These are phyloP conservation scores for Penstemon eatonii DNA, from an alignment of 257 asterid genomes.

Conservation along the genomic window DNA sequence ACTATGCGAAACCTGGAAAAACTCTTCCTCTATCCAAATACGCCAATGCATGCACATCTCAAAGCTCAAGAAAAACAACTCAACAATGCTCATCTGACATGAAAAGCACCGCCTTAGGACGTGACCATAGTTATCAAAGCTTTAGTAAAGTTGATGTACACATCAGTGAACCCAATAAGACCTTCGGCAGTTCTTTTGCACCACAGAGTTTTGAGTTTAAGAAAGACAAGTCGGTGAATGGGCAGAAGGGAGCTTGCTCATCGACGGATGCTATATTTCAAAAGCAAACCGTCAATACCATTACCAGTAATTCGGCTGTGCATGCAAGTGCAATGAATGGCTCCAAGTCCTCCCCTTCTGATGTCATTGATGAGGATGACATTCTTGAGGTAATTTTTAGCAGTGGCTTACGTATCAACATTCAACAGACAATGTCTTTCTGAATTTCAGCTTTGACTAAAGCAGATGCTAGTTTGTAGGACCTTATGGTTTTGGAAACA, in stretches of 20 bases:
- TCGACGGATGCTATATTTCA: slow-evolving; percentile 30
- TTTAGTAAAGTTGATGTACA: slow-evolving; percentile 29
- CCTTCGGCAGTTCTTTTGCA: slow-evolving; percentile 35
- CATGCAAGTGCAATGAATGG: slow-evolving; percentile 34
- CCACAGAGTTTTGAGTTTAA: slow-evolving; percentile 36
- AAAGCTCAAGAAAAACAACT: slow-evolving; percentile 43
- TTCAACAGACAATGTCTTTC: slow-evolving; percentile 6
- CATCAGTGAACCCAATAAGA: slow-evolving; percentile 35
- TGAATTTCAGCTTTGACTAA: slow-evolving; percentile 19
- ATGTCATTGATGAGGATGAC: slow-evolving; percentile 65
- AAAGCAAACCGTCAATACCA: slow-evolving; percentile 33
- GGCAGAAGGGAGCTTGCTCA: slow-evolving; percentile 37
- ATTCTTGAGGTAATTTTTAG: slow-evolving; percentile 69
- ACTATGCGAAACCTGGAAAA: slow-evolving; percentile 74
- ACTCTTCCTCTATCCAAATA: slow-evolving; percentile 48
- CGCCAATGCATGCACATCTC: slow-evolving; percentile 40
- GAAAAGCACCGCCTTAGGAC: slow-evolving; percentile 37
- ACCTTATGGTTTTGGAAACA: slow-evolving; percentile 10
- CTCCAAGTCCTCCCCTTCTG: slow-evolving; percentile 30
- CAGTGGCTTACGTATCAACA: slow-evolving; percentile 12
- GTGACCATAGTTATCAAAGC: slow-evolving; percentile 37
- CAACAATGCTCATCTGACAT: slow-evolving; percentile 37
- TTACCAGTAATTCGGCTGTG: slow-evolving; percentile 37
- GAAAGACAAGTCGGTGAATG: slow-evolving; percentile 39
- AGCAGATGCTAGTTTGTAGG: slow-evolving; percentile 5